Evolutionary conservation across 148 eudicot genomes (phyloP).

Genomic region (Salicornia ramosissima): DNA sequence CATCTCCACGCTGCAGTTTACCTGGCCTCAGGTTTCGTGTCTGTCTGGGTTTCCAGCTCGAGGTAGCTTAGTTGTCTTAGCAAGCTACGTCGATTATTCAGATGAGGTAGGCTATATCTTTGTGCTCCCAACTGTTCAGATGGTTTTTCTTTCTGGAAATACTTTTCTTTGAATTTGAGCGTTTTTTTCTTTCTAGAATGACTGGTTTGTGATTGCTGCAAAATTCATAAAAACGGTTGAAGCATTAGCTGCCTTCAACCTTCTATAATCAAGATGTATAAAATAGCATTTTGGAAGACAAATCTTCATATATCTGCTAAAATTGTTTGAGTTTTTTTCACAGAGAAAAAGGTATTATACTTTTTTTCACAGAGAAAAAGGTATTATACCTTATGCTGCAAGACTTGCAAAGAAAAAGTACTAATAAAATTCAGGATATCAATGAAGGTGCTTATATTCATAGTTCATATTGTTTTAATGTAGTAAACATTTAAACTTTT

Average conservation of each 20-base stretch:
- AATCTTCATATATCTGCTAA: neutral
- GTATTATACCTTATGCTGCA: neutral
- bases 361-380: neutral
- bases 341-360: neutral
- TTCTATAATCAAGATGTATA: neutral
- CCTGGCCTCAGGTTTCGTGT: slow-evolving; percentile 91
- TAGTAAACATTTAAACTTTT: neutral
- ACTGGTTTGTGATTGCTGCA: neutral
- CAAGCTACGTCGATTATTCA: slow-evolving; percentile 48
- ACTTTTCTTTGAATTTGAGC: neutral
- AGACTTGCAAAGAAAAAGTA: too few relatives aligned
- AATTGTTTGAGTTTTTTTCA: neutral
- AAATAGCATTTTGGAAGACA: neutral
- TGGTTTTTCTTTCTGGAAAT: neutral
- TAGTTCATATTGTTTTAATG: neutral
- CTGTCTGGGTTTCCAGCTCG: slow-evolving; percentile 60
- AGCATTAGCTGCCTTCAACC: neutral
- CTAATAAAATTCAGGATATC: neutral
- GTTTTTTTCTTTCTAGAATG: neutral
- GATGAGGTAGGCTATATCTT: slow-evolving; percentile 43
- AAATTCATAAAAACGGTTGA: neutral
- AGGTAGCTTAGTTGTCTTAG: slow-evolving; percentile 58
- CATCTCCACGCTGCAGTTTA: slow-evolving; percentile 60
- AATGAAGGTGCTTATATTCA: neutral
- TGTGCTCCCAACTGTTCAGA: neutral